Evolutionary conservation across 2,329 filamentous ascomycete genomes (phyloP).

Genomic region (Knufia fluminis): DNA sequence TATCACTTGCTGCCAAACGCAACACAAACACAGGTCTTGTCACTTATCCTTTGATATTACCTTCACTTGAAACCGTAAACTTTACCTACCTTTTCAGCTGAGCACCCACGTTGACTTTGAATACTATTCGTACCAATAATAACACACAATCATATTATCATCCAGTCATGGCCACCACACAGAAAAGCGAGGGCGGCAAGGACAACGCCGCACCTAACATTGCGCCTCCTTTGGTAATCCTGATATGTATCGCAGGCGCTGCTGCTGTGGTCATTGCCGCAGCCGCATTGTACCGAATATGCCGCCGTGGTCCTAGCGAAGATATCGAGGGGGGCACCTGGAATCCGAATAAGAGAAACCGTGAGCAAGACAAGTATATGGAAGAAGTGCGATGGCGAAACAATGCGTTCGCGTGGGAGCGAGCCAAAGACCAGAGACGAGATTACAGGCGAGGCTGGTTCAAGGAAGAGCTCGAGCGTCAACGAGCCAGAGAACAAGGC

Average conservation of each 20-base stretch:
- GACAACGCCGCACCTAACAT: background rate
- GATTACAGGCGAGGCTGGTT: constrained; percentile 8
- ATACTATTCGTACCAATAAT: too few relatives aligned
- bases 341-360: constrained; percentile 6
- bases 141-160: too few relatives aligned
- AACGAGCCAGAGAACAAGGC: background rate
- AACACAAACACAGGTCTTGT: background rate
- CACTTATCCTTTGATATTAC: background rate
- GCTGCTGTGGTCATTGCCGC: constrained; percentile 1
- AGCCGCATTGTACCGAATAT: constrained; percentile 5
- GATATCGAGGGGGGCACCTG: background rate
- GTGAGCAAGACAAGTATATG: constrained; percentile 6
- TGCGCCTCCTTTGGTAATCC: constrained; percentile 4
- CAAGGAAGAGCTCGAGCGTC: background rate
- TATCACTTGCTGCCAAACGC: background rate
- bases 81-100: too few relatives aligned
- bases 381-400: constrained; percentile 7
- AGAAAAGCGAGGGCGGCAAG: background rate
- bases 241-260: constrained; percentile 2
- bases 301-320: background rate
- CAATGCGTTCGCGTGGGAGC: constrained; percentile 2
- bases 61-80: background rate
- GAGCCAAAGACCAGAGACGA: background rate
- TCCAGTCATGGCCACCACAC: background rate
- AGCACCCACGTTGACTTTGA: too few relatives aligned